Conservation (phyloP, 2,329 filamentous ascomycete species). For the Sarocladium brachiariae region DNA sequence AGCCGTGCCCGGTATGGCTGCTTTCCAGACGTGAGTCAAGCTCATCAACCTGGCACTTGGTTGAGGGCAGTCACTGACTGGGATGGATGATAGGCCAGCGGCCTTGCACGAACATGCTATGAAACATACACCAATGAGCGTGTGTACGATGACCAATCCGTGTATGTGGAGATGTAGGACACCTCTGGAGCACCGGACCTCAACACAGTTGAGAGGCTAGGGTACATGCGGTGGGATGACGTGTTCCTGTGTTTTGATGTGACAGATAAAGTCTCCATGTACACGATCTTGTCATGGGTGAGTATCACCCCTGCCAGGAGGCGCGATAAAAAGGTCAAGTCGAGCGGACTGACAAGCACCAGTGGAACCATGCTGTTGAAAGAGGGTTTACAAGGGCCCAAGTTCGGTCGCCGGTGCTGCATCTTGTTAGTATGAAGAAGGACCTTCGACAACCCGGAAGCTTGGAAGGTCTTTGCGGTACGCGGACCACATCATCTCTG, state of each 20-base stretch:
- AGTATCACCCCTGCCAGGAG: slow-evolving; percentile 7
- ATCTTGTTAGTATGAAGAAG: slow-evolving; percentile 29
- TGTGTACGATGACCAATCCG: slow-evolving; percentile 18
- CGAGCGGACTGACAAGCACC: neutral
- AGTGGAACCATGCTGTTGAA: slow-evolving; percentile 25
- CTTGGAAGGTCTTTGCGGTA: neutral
- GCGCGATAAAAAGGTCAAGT: slow-evolving; percentile 2
- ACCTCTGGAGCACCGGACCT: slow-evolving; percentile 32
- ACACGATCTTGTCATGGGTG: slow-evolving; percentile 29
- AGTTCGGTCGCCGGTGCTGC: slow-evolving; percentile 18
- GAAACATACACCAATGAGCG: slow-evolving; percentile 27
- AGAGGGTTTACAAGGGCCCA: slow-evolving; percentile 20
- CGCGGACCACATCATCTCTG: slow-evolving; percentile 10
- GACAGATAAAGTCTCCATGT: slow-evolving; percentile 25
- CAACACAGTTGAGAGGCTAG: slow-evolving; percentile 25
- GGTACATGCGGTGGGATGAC: slow-evolving; percentile 30
- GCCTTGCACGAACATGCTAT: slow-evolving; percentile 26
- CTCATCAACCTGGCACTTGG: neutral
- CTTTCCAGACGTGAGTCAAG: slow-evolving; percentile 28
- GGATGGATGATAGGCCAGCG: slow-evolving; percentile 20
- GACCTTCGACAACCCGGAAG: slow-evolving; percentile 18
- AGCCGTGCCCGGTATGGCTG: slow-evolving; percentile 31
- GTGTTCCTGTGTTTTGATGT: slow-evolving; percentile 34
- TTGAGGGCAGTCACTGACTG: no score
- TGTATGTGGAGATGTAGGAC: slow-evolving; percentile 31